Base-by-base conservation (phyloP, 306 rosid species). In the Quercus wislizeni region DNA sequence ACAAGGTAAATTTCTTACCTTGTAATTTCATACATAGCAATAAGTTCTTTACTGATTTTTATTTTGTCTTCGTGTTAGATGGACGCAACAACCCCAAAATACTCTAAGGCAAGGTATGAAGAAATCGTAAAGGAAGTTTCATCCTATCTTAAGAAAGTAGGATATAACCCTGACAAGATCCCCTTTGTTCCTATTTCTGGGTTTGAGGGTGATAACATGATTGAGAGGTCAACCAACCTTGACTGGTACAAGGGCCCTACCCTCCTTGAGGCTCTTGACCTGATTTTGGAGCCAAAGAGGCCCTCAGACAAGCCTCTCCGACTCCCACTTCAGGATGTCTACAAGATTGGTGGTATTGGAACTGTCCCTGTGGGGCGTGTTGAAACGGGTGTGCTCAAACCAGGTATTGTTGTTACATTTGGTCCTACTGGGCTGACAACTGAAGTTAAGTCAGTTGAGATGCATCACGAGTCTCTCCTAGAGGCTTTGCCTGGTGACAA, bases 291-390 rank as follows among this genome's bases (percentile, higher is more conserved):
- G 31, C 64, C 64, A 3, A 58, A 58, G 61, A 55, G 61, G 19
- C 61, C 61, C 7, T 8, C 65, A 10, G 65, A 59, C 65, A 59
- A 59, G 65, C 65, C 65, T 9, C 65, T 59, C 28, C 65, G 65
- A n/a, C 65, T 59, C 5, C 65, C 65, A 59, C 65, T 59, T 59
- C 65, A 59, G 65, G 65, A 59, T 59, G 65, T 59, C 65, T 59
- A 59, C 65, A 59, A 59, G 65, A 59, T 58, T 59, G 65, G 65
- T 59, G 65, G 65, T 8, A 59, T 59, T 59, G 31, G 17, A 20
- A 21, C 65, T 59, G 65, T 49, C 17, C 54, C 54, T 12, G 54
- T 49, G 54, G 54, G 54, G 54, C 54, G 54, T 49, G 54, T 49
- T 49, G 54, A 49, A 49, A 49, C 54, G 0, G 54, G 54, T 3